These are phyloP conservation scores for Geosmithia morbida DNA, from an alignment of 2,329 filamentous ascomycete genomes.

Conservation along the genomic window DNA sequence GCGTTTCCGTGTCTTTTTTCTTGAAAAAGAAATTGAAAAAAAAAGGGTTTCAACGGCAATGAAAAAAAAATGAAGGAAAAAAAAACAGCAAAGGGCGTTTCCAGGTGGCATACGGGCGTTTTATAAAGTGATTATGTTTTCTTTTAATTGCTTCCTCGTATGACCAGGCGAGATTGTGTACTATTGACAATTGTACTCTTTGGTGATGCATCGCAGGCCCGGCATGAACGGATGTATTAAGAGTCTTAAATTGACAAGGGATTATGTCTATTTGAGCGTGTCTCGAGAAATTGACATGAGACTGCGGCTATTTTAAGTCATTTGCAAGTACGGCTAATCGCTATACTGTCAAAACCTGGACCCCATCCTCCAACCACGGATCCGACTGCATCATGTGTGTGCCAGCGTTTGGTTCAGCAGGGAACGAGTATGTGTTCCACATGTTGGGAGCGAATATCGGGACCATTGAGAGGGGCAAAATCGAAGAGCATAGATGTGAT, in stretches of 20 bases:
- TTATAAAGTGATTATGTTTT: background rate
- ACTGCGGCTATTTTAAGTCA: too few species aligned
- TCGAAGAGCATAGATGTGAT: background rate
- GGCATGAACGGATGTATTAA: too few species aligned
- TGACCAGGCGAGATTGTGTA: background rate
- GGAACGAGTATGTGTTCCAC: slow-evolving; percentile 12
- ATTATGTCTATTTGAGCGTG: too few species aligned
- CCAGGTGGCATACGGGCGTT: background rate
- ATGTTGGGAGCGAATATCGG: slow-evolving; percentile 11
- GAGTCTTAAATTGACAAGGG: too few species aligned
- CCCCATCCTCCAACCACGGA: slow-evolving; percentile 15
- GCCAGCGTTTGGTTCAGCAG: slow-evolving; percentile 14
- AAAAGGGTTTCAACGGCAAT: background rate
- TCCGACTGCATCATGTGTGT: slow-evolving; percentile 22
- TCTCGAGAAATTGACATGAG: too few species aligned
- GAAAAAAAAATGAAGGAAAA: background rate
- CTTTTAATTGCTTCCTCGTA: background rate
- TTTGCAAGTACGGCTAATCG: background rate
- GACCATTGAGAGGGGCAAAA: slow-evolving; percentile 1
- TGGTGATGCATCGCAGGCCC: too few species aligned
- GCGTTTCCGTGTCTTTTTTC: too few species aligned
- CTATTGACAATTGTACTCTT: too few species aligned
- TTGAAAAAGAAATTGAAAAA: too few species aligned
- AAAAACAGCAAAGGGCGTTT: background rate
- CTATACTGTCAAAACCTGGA: background rate